phyloP scores from a whole-genome alignment of 2,329 filamentous ascomycete genomes.

The Clarireedia homoeocarpa region DNA sequence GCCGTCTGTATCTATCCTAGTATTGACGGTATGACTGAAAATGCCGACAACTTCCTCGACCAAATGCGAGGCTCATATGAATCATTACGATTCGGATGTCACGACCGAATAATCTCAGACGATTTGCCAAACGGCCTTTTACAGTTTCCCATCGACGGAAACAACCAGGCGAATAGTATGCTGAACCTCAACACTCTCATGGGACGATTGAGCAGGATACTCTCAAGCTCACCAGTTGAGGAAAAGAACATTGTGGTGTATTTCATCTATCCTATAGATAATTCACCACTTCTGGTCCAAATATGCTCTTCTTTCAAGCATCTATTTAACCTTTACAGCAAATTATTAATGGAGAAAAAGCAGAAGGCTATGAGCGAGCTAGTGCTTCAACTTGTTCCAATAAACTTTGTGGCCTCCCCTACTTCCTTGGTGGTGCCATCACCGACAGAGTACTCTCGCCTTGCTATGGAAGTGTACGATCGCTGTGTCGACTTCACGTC shows the following conservation, averaged over 20 bases:
- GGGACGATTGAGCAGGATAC: constrained; percentile 22
- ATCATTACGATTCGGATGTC: constrained; percentile 61
- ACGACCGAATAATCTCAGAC: constrained; percentile 37
- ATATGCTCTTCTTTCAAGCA: constrained; percentile 67
- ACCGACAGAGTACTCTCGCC: constrained; percentile 48
- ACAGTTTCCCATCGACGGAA: constrained; percentile 22
- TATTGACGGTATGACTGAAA: constrained; percentile 53
- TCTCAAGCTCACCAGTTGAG: constrained; percentile 29
- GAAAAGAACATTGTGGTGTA: constrained; percentile 64
- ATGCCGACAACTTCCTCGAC: constrained; percentile 56
- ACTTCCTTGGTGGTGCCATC: constrained; percentile 55
- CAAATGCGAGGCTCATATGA: constrained; percentile 67
- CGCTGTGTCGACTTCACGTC: constrained; percentile 55
- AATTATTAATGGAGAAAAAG: constrained; percentile 41
- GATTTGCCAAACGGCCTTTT: constrained; percentile 30
- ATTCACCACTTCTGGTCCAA: constrained; percentile 55
- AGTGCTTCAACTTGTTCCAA: constrained; percentile 69
- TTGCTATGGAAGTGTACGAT: constrained; percentile 72
- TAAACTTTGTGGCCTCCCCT: constrained; percentile 57
- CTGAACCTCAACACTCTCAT: constrained; percentile 12
- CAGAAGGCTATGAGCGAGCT: constrained; percentile 50
- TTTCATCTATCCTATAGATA: constrained; percentile 62
- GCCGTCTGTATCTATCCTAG: constrained; percentile 65
- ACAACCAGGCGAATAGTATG: constrained; percentile 32
- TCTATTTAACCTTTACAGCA: constrained; percentile 58